Evolutionary conservation across 2,329 filamentous ascomycete genomes (phyloP), one percentile per base, ranked within the genome.

Genomic region (Verticillium klebahnii): DNA sequence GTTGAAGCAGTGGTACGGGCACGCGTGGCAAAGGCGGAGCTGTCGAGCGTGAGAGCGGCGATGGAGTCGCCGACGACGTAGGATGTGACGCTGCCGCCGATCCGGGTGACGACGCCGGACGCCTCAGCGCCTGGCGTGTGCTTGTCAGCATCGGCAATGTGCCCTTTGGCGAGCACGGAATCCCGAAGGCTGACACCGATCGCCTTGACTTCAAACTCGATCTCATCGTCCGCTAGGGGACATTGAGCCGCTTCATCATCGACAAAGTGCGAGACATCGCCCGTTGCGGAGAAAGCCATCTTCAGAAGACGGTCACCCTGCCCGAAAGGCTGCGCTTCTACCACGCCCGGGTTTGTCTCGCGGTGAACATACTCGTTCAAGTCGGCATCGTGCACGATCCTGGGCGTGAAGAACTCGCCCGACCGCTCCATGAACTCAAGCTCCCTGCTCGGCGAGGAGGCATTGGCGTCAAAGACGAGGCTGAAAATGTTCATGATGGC

Each of bases 301-400:
- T 68, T 77, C 61, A 73, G 70, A 1, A 63, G 68, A 31, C 69
- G 77, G 34, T 61, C 72, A 8, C 65, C 61, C 32, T 73, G 75
- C 0, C 71, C 69, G 65, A 83, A 84, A 1, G 73, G 69, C 4
- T 73, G 72, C 1, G 73, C 68, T 60, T 78, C 74, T 5, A 52
- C 45, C 9, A 52, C 45, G 7, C 19, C 45, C n/a, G 45, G 45
- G 19, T 52, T 52, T 1, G 76, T 80, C 64, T 78, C 73, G 17
- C 74, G 72, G 64, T 80, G 75, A 14, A 82, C 77, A 12, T 76
- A 72, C 23, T 76, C 74, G 65, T 80, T 77, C 70, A 78, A 76
- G 14, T 74, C 71, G 1, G 67, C 66, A 62, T 80, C 77, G 56
- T 77, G 73, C 8, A 77, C 71, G 32, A 77, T 74, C 23, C 72